Percentiles rank a stretch among this genome's conserved stretches.
Conservation (phyloP, 495 filamentous ascomycete genomes). For the Podospora comata region DNA sequence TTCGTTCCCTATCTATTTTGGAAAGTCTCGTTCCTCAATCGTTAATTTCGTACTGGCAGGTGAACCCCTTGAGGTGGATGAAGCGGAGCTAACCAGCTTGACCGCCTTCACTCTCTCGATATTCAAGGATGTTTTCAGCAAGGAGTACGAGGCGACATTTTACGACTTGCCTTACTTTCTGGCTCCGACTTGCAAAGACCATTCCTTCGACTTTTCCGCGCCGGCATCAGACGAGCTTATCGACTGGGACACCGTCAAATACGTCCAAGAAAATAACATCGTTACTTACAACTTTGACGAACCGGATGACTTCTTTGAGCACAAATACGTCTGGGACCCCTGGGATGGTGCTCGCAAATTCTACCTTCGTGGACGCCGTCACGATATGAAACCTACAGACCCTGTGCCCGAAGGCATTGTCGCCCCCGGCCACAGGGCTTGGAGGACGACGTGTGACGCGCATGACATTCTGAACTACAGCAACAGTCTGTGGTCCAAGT, state of each 20-base stretch:
- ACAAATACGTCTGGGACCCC: conserved; percentile 69
- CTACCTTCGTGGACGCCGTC: conserved; percentile 44
- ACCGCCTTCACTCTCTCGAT: conserved; percentile 69
- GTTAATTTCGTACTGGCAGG: conserved; percentile 50
- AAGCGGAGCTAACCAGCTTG: conserved; percentile 34
- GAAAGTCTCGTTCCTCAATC: conserved; percentile 54
- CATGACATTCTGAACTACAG: conserved; percentile 46
- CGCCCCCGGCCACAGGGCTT: conserved; percentile 24
- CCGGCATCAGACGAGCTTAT: conserved; percentile 45
- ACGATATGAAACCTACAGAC: conserved; percentile 45
- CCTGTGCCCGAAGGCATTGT: conserved; percentile 38
- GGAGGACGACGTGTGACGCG: conserved; percentile 21
- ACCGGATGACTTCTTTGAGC: conserved; percentile 54
- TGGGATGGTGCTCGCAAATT: conserved; percentile 70
- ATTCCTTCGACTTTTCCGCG: conserved; percentile 28
- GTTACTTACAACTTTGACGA: conserved; percentile 53
- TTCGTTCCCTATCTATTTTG: conserved; percentile 67
- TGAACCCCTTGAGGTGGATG: conserved; percentile 36
- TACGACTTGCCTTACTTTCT: conserved; percentile 81
- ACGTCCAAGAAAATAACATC: conserved; percentile 46
- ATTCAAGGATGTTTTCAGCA: conserved; percentile 87
- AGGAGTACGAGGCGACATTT: conserved; percentile 63
- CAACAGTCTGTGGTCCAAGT: conserved; percentile 40
- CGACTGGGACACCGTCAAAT: conserved; percentile 62
- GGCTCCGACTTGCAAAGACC: conserved; percentile 53